Percentiles rank a stretch among this genome's conserved stretches.
Conservation (phyloP, 306 rosid species). For the Herpetospermum pedunculosum region DNA sequence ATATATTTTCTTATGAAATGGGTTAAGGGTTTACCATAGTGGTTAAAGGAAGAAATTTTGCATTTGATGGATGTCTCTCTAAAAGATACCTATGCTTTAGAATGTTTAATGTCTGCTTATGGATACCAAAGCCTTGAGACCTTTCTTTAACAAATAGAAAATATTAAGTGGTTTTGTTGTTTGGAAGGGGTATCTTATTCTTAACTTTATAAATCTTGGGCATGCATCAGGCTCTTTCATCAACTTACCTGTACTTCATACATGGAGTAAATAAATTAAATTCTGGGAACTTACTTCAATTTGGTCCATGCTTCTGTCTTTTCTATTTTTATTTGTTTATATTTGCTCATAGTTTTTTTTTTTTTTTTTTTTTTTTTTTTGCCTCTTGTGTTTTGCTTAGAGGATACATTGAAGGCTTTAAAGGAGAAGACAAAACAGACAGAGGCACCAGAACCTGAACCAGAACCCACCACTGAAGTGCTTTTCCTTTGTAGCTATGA, state of each 20-base stretch:
- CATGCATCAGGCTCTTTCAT: neutral
- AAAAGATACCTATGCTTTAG: neutral
- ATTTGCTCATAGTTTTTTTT: slow-evolving; percentile 13
- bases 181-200: neutral
- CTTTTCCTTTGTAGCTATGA: slow-evolving; percentile 97
- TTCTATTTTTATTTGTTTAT: slow-evolving; percentile 8
- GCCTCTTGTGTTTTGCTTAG: slow-evolving; percentile 24
- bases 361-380: neutral
- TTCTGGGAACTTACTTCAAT: neutral
- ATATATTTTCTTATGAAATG: too few species aligned
- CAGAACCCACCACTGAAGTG: slow-evolving; percentile 95
- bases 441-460: slow-evolving; percentile 70
- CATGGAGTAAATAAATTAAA: neutral
- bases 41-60: neutral
- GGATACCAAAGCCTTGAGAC: neutral
- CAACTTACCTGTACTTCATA: neutral
- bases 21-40: neutral
- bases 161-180: neutral
- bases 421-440: slow-evolving; percentile 64
- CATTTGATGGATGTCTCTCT: neutral
- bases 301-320: neutral
- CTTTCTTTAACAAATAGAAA: neutral
- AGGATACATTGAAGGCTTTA: slow-evolving; percentile 54
- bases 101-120: neutral
- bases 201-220: neutral